phyloP scores from a whole-genome alignment of 345 rosid genomes.

The Odontarrhena argentea region DNA sequence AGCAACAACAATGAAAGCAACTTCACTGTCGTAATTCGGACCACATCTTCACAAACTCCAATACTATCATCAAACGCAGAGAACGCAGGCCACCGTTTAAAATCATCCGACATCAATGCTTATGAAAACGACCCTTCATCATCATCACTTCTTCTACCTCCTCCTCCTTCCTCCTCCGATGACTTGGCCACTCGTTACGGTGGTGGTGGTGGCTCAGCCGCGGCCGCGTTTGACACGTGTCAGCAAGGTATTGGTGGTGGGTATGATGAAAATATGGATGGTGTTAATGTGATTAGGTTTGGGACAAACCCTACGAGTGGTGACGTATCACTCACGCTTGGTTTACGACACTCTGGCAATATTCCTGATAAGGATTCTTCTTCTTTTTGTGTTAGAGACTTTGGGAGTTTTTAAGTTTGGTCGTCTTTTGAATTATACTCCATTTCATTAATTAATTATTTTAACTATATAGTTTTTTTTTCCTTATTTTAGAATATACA shows the following conservation, averaged over 20 bases:
- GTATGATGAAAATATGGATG: constrained; percentile 42
- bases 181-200: constrained; percentile 32
- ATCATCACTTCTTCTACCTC: constrained; percentile 43
- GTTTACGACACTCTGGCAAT: constrained; percentile 88
- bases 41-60: constrained; percentile 46
- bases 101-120: constrained; percentile 65
- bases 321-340: constrained; percentile 92
- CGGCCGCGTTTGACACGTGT: constrained; percentile 35
- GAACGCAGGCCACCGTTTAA: constrained; percentile 46
- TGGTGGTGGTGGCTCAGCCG: constrained; percentile 34
- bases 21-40: constrained; percentile 35
- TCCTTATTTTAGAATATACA: background rate
- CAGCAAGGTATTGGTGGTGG: constrained; percentile 44
- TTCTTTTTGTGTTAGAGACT: constrained; percentile 76
- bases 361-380: constrained; percentile 56
- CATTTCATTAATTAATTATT: constrained; percentile 23
- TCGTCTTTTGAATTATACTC: background rate
- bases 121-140: constrained; percentile 73
- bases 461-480: constrained; percentile 1
- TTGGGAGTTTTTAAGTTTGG: constrained; percentile 59
- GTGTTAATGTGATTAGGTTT: constrained; percentile 60
- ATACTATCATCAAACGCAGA: constrained; percentile 29
- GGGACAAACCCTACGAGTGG: constrained; percentile 68
- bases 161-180: constrained; percentile 25
- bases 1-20: constrained; percentile 52